phyloP scores from a whole-genome alignment of 106 monocot genomes.

The Agapanthus africanus region DNA sequence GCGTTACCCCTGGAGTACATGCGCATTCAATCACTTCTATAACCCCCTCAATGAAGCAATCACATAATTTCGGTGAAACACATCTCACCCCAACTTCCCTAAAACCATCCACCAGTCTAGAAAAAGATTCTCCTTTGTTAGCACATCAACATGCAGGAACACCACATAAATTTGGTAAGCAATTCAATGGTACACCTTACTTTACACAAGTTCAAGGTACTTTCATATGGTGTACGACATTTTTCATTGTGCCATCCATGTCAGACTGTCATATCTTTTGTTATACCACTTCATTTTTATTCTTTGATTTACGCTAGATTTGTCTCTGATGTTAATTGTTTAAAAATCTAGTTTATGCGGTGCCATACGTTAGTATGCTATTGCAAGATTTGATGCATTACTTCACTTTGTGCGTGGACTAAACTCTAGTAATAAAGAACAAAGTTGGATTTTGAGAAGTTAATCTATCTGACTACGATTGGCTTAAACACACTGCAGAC shows the following conservation, averaged over 20 bases:
- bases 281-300: not conserved
- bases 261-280: too few species aligned
- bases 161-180: conserved; percentile 26
- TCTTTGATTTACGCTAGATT: not conserved
- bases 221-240: too few species aligned
- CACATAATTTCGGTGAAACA: conserved; percentile 17
- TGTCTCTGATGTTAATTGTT: not conserved
- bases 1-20: conserved; percentile 20
- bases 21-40: conserved; percentile 18
- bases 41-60: conserved; percentile 23
- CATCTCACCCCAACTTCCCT: conserved; percentile 11
- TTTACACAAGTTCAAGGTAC: conserved; percentile 16
- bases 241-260: too few species aligned
- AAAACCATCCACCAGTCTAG: conserved; percentile 16
- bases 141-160: conserved; percentile 11
- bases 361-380: not conserved
- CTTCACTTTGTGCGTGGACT: not conserved
- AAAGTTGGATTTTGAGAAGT: not conserved
- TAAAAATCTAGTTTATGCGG: not conserved
- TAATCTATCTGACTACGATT: not conserved
- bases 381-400: not conserved
- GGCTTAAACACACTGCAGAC: not conserved
- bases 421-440: not conserved
- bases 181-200: conserved; percentile 22
- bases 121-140: conserved; percentile 9